Conservation (phyloP, 805 yeast genomes). For the Ogataea dorogensis region DNA sequence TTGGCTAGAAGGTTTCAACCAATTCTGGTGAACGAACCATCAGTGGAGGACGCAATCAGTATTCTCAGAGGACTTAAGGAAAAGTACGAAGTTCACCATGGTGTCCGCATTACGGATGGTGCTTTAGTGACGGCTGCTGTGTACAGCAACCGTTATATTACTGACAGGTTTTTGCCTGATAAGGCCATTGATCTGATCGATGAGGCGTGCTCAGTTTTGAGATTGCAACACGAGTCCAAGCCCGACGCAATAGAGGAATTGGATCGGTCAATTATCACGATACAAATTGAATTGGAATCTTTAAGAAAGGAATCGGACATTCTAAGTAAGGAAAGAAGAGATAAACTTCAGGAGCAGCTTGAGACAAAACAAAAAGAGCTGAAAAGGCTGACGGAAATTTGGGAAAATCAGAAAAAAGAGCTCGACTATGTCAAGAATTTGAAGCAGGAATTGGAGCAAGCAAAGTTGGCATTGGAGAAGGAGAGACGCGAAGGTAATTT, state of each 20-base stretch:
- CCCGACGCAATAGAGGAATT: constrained; percentile 91
- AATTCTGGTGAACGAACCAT: constrained; percentile 81
- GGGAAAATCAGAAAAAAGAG: constrained; percentile 81
- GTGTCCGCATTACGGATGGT: constrained; percentile 89
- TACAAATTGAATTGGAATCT: constrained; percentile 92
- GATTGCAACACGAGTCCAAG: constrained; percentile 94
- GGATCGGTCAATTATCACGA: constrained; percentile 88
- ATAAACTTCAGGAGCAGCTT: constrained; percentile 69
- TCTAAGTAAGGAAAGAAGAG: constrained; percentile 73
- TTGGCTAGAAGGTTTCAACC: constrained; percentile 92
- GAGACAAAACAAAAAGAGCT: constrained; percentile 62
- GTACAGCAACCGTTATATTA: constrained; percentile 83
- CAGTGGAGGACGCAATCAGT: constrained; percentile 86
- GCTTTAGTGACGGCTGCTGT: constrained; percentile 94
- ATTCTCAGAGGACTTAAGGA: constrained; percentile 92
- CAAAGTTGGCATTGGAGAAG: constrained; percentile 77
- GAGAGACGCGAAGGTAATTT: constrained; percentile 84
- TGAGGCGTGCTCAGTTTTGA: constrained; percentile 93
- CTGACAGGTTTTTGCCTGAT: constrained; percentile 90
- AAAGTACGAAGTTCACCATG: constrained; percentile 94
- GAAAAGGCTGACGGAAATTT: constrained; percentile 67
- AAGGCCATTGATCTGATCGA: constrained; percentile 96
- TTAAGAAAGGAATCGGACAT: constrained; percentile 90
- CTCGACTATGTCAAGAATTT: constrained; percentile 77
- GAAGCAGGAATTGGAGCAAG: constrained; percentile 80